These are phyloP conservation scores for Psilocybe mexicana DNA, from an alignment of 1,284 basidiomycete genomes.

Conservation along the genomic window DNA sequence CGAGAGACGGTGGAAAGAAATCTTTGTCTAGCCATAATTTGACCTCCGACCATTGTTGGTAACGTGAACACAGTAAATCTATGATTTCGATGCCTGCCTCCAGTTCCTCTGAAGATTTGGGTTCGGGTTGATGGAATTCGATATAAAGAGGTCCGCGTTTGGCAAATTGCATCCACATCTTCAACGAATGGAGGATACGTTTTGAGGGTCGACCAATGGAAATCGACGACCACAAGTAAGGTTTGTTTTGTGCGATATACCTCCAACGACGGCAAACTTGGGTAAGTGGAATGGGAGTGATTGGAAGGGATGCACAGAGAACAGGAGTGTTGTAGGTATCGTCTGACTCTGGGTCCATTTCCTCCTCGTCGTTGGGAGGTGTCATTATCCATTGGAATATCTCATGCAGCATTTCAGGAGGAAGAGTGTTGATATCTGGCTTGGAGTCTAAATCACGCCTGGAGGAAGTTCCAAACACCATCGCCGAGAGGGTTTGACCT, in stretches of 20 bases:
- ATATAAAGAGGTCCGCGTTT: constrained; percentile 1
- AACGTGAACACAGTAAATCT: background rate
- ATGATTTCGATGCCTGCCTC: constrained; percentile 2
- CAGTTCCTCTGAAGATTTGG: background rate
- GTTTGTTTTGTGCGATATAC: background rate
- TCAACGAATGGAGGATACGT: constrained; percentile 2
- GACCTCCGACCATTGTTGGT: constrained; percentile 2
- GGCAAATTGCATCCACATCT: constrained; percentile 9
- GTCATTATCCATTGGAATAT: no score
- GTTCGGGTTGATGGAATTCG: background rate
- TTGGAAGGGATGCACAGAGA: constrained; percentile 3
- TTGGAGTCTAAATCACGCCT: no score
- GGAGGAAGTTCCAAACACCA: no score
- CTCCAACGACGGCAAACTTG: constrained; percentile 14
- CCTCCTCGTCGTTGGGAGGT: no score
- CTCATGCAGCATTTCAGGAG: no score
- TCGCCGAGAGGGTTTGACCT: no score
- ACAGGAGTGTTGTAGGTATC: background rate
- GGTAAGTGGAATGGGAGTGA: constrained; percentile 8
- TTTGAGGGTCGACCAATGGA: constrained; percentile 1
- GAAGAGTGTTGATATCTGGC: no score
- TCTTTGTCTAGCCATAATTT: background rate
- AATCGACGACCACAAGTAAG: constrained; percentile 10
- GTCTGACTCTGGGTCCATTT: no score
- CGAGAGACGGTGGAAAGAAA: background rate